Evolutionary conservation across 768 basidiomycete species (phyloP).

Genomic region (Porpolomopsis calyptriformis): DNA sequence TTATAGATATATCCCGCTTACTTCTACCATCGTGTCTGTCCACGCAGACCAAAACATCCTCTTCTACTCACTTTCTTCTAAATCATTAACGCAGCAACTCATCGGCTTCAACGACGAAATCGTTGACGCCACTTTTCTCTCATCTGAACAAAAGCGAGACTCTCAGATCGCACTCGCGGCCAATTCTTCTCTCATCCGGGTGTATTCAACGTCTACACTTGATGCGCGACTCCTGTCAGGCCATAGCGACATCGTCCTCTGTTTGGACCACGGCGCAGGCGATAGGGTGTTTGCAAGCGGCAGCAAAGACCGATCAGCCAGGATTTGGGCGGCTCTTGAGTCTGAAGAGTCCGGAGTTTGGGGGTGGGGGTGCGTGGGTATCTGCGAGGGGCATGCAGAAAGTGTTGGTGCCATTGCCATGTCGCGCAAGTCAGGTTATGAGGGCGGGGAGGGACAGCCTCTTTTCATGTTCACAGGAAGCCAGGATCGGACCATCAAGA

Average conservation of each 20-base stretch:
- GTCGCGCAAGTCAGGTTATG: conserved; percentile 39
- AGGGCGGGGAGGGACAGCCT: conserved; percentile 19
- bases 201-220: conserved; percentile 68
- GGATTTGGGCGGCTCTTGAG: conserved; percentile 60
- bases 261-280: conserved; percentile 57
- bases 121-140: conserved; percentile 77
- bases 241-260: conserved; percentile 86
- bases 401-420: conserved; percentile 85
- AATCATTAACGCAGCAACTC: conserved; percentile 62
- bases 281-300: conserved; percentile 78
- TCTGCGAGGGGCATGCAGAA: conserved; percentile 91
- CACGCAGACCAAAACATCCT: conserved; percentile 97
- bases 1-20: conserved; percentile 55
- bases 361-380: conserved; percentile 68
- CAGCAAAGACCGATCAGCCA: conserved; percentile 82
- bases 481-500: conserved; percentile 95
- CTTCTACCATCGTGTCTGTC: conserved; percentile 62
- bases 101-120: conserved; percentile 99
- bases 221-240: conserved; percentile 83
- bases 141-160: conserved; percentile 34
- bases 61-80: conserved; percentile 70
- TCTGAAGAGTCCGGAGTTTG: conserved; percentile 19
- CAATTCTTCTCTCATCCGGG: conserved; percentile 88
- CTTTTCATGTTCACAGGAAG: conserved; percentile 89
- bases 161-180: conserved; percentile 89